Base-by-base conservation (phyloP, 495 filamentous ascomycete species). In the Trichoderma orchidacearum region DNA sequence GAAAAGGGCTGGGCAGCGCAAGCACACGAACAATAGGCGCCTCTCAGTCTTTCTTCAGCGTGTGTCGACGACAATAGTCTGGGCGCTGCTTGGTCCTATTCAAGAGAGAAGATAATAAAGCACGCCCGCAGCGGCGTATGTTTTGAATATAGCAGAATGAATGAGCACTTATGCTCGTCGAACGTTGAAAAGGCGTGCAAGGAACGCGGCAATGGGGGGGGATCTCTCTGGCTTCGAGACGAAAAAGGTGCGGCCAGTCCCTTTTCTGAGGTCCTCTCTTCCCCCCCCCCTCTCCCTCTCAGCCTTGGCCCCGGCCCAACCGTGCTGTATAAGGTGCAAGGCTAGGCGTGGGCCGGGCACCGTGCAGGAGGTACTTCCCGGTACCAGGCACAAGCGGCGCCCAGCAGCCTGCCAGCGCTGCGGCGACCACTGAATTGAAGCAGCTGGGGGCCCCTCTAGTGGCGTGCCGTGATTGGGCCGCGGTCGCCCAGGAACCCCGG, bases 241-340 rank as follows among this genome's bases (percentile, higher is more conserved):
- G 36, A 41, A 41, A 41, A 41, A 13, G 41, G 41, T 48, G 41
- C 21, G 21, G 41, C 41, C 41, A 48, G 41, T 48, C 41, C 41
- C 41, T 48, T 48, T 48, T 48, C 41, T 48, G 41, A 23, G 21
- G n/a, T n/a, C n/a, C n/a, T n/a, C n/a, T n/a, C n/a, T n/a, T n/a
- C n/a, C n/a, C n/a, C n/a, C n/a, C n/a, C n/a, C n/a, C n/a, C n/a
- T n/a, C n/a, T n/a, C 41, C 41, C 41, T 23, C 41, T 48, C 41
- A 48, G 41, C 41, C 41, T 48, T 48, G 41, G 41, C 41, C 41
- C 41, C 41, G 41, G 41, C 41, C 41, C 41, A 48, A 48, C 41
- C 41, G 41, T 11, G 18, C 41, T 6, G 41, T 25, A 41, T n/a
- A n/a, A n/a, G n/a, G 15, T 6, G 36, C 36, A 41, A 18, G 36